Evolutionary conservation across 139 green algal genomes (phyloP).

Genomic region (Micromonas pusilla): DNA sequence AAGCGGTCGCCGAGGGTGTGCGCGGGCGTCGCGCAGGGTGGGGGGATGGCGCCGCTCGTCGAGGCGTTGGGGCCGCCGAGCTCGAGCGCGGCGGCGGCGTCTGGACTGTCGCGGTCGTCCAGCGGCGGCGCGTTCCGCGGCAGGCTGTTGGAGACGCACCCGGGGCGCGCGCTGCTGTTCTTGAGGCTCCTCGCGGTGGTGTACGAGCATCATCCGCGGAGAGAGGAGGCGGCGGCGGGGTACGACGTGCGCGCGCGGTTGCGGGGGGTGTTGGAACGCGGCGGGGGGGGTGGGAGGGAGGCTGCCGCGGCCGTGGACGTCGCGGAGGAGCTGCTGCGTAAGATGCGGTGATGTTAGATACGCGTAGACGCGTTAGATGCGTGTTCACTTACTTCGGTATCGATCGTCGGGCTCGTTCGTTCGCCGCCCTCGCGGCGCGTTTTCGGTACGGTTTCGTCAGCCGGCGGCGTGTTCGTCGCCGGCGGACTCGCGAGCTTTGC

Average conservation of each 20-base stretch:
- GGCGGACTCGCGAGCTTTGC: too few species aligned
- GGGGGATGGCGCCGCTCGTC: conserved; percentile 30
- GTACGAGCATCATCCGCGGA: not conserved
- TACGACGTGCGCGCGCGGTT: not conserved
- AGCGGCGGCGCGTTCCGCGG: not conserved
- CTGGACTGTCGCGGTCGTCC: too few species aligned
- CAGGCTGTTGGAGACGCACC: conserved; percentile 20
- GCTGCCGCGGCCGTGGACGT: not conserved
- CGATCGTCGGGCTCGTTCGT: too few species aligned
- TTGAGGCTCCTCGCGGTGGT: conserved; percentile 41
- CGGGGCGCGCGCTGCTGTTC: conserved; percentile 22
- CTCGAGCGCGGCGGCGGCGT: not conserved
- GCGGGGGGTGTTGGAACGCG: not conserved
- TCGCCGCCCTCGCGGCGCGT: too few species aligned
- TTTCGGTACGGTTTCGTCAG: too few species aligned
- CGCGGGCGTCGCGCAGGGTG: conserved; percentile 22
- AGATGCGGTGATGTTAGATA: too few species aligned
- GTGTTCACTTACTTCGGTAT: too few species aligned
- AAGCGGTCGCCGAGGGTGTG: conserved; percentile 28
- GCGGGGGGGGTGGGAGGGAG: not conserved
- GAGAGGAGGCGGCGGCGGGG: not conserved
- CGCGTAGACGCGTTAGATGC: too few species aligned
- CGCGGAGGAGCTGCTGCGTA: not conserved
- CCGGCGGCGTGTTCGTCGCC: too few species aligned
- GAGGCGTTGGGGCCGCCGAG: not conserved